Evolutionary conservation across 108 stramenopile species (phyloP), one percentile per base, ranked within the genome.

Genomic region (Fragilariopsis cylindrus): DNA sequence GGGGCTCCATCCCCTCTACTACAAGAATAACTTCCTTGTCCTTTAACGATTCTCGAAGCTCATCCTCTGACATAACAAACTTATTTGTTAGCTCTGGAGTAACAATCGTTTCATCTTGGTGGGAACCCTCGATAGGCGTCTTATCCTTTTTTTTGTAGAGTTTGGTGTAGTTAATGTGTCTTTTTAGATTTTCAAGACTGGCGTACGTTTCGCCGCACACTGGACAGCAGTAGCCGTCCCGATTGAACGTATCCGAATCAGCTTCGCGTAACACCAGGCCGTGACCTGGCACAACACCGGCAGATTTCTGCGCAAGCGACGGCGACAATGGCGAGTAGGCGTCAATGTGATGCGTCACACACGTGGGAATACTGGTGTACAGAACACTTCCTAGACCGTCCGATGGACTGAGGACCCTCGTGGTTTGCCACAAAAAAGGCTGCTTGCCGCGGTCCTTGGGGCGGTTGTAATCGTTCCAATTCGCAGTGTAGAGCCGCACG

Each of bases 1-100:
- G 73, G 9, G 92, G 88, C 67, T 84, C 84, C 71, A 92, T 89
- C 16, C 83, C 91, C 57, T 92, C 91, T 7, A 92, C 80, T 3
- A 90, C 89, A 48, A 78, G 74, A n/a, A 90, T 70, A 64, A 93
- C 81, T 70, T 93, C 92, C 18, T 78, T 48, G 50, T 30, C 30
- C 30, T 30, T 30, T 30, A 30, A 30, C 40, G 80, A 49, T 54
- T 87, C 81, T 30, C 76, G 57, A 18, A 80, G 57, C 42, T 66
- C 73, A 18, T 86, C 66, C 60, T 82, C 72, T 7, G 79, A 68
- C 49, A 71, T 60, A 21, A 87, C 69, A 45, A 83, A 79, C 7
- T 87, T 73, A 13, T 87, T 66, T 3, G 74, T 57, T 49, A 62
- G 48, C 4, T 66, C 72, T 5, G 16, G 46, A 5, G 67, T 52